These are phyloP conservation scores for Penicillium coprophilum DNA, from an alignment of 495 filamentous ascomycete genomes.

Conservation along the genomic window DNA sequence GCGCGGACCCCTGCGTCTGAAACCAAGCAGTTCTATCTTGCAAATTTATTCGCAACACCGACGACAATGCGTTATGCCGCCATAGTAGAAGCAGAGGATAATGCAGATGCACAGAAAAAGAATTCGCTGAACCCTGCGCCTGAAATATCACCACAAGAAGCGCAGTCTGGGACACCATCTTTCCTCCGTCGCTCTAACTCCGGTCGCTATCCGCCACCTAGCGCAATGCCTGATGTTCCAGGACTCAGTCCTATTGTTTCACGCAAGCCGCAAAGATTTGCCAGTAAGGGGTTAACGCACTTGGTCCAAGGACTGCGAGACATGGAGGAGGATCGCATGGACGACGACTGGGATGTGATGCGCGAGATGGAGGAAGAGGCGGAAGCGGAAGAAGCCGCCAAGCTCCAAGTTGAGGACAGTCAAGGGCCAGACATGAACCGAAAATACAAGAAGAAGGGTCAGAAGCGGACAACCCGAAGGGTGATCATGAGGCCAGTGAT, in stretches of 20 bases:
- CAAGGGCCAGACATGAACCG: constrained; percentile 56
- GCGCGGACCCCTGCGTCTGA: constrained; percentile 63
- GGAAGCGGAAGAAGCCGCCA: constrained; percentile 28
- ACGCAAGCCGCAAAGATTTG: constrained; percentile 61
- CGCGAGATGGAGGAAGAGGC: constrained; percentile 70
- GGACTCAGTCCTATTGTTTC: constrained; percentile 50
- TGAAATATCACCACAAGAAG: constrained; percentile 16
- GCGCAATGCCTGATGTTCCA: constrained; percentile 10
- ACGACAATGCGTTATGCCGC: constrained; percentile 48
- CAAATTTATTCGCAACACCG: constrained; percentile 64
- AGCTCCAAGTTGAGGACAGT: constrained; percentile 61
- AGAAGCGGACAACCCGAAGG: constrained; percentile 79
- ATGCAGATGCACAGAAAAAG: constrained; percentile 25
- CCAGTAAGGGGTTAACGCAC: constrained; percentile 72
- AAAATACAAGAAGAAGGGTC: constrained; percentile 87
- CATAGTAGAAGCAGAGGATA: constrained; percentile 37
- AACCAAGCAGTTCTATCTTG: constrained; percentile 60
- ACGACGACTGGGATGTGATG: constrained; percentile 81
- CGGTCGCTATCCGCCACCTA: constrained; percentile 26
- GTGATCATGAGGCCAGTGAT: constrained; percentile 68
- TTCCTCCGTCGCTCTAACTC: constrained; percentile 65
- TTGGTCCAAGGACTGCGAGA: constrained; percentile 75
- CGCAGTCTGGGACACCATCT: constrained; percentile 59
- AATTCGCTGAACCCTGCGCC: constrained; percentile 16
- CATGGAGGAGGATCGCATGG: constrained; percentile 72